phyloP scores from a whole-genome alignment of 2,329 filamentous ascomycete species.

The Cercospora citrullina region DNA sequence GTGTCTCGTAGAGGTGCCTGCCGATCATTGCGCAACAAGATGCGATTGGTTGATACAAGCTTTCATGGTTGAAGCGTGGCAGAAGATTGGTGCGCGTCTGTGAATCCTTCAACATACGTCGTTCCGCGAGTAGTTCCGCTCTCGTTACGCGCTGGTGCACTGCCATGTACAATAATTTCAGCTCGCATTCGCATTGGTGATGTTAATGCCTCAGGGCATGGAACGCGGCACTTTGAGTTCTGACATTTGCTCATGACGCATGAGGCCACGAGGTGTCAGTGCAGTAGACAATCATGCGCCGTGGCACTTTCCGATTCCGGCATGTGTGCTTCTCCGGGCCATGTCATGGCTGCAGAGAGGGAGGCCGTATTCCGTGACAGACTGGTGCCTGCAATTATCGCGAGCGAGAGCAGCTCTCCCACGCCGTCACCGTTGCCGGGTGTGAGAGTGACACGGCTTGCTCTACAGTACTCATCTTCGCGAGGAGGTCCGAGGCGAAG shows the following conservation, averaged over 20 bases:
- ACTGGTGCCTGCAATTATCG: too few species aligned
- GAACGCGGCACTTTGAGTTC: not conserved
- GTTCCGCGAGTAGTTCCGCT: not conserved
- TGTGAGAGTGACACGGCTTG: too few species aligned
- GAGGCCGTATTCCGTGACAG: too few species aligned
- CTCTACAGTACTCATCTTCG: too few species aligned
- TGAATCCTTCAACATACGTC: slow-evolving; percentile 1
- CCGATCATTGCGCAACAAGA: not conserved
- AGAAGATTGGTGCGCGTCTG: not conserved
- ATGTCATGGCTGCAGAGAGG: not conserved
- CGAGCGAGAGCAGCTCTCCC: too few species aligned
- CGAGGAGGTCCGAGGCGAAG: too few species aligned
- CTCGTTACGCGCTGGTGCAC: slow-evolving; percentile 1
- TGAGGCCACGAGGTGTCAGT: not conserved
- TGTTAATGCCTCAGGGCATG: not conserved
- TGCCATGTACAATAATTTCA: not conserved
- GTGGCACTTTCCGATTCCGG: not conserved
- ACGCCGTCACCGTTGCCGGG: too few species aligned
- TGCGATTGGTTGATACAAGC: slow-evolving; percentile 5
- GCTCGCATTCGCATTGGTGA: slow-evolving; percentile 3
- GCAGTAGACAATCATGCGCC: not conserved
- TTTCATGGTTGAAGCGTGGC: not conserved
- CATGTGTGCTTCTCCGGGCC: not conserved
- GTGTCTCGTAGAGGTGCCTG: not conserved
- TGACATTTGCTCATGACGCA: not conserved